Conservation (phyloP, 768 basidiomycete genomes). For the Boletus bicolor region DNA sequence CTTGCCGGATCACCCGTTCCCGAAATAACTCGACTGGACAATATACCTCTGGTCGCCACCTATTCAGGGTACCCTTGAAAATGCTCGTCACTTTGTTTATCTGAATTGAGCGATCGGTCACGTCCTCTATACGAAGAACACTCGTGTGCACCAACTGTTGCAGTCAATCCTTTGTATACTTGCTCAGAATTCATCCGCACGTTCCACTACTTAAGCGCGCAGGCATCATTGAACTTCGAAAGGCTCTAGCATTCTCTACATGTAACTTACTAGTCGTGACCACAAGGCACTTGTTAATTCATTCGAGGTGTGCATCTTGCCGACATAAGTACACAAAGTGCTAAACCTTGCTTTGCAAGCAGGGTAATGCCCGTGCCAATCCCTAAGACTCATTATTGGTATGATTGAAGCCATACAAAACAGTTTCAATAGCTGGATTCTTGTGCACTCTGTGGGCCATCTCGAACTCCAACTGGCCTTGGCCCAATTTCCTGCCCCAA, state of each 20-base stretch:
- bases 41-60: conserved; percentile 37
- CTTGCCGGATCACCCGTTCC: conserved; percentile 38
- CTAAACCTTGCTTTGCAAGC: no score
- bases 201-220: not conserved
- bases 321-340: no score
- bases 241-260: conserved; percentile 11
- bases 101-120: not conserved
- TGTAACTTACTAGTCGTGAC: conserved; percentile 9
- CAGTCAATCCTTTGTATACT: conserved; percentile 9
- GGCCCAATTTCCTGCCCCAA: not conserved
- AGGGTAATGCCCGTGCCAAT: no score
- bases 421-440: not conserved
- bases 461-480: not conserved
- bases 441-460: not conserved
- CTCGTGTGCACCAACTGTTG: conserved; percentile 1
- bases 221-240: not conserved
- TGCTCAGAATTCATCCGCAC: conserved; percentile 1
- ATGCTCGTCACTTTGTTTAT: not conserved
- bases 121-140: not conserved
- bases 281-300: not conserved
- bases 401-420: not conserved
- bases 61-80: conserved; percentile 17
- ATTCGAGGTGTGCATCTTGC: no score
- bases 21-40: conserved; percentile 37
- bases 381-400: no score